phyloP scores from a whole-genome alignment of 169 alveolate genomes.

The Plasmodium berghei region DNA sequence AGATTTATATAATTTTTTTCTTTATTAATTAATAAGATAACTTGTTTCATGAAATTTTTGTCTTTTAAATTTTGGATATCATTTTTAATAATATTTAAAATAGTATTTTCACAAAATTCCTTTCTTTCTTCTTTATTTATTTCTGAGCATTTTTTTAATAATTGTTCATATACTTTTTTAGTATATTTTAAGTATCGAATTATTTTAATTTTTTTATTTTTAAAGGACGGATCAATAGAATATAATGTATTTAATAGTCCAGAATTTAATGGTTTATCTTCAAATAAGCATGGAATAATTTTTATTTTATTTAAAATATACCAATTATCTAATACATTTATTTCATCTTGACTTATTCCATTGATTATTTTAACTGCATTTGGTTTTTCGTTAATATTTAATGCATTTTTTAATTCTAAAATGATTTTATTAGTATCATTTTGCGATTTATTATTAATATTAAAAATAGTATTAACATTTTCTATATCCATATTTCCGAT shows the following conservation, averaged over 20 bases:
- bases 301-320: constrained; percentile 56
- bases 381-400: constrained; percentile 37
- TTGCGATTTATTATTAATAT: constrained; percentile 2
- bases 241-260: constrained; percentile 29
- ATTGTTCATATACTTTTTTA: constrained; percentile 39
- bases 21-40: constrained; percentile 27
- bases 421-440: constrained; percentile 56
- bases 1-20: constrained; percentile 47
- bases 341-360: constrained; percentile 34
- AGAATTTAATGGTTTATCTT: constrained; percentile 29
- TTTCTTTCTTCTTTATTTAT: constrained; percentile 2
- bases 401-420: constrained; percentile 39
- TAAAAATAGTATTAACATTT: background rate
- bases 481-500: background rate
- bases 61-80: constrained; percentile 32
- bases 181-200: constrained; percentile 45
- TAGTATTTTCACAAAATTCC: constrained; percentile 6
- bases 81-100: constrained; percentile 19
- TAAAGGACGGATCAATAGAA: constrained; percentile 41
- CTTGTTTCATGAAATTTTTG: constrained; percentile 23
- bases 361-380: constrained; percentile 31
- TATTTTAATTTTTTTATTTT: constrained; percentile 48
- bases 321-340: constrained; percentile 43
- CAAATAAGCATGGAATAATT: constrained; percentile 64
- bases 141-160: constrained; percentile 19